phyloP scores from a whole-genome alignment of 192 early-diverging fungal species.

The Entomortierella lignicola region DNA sequence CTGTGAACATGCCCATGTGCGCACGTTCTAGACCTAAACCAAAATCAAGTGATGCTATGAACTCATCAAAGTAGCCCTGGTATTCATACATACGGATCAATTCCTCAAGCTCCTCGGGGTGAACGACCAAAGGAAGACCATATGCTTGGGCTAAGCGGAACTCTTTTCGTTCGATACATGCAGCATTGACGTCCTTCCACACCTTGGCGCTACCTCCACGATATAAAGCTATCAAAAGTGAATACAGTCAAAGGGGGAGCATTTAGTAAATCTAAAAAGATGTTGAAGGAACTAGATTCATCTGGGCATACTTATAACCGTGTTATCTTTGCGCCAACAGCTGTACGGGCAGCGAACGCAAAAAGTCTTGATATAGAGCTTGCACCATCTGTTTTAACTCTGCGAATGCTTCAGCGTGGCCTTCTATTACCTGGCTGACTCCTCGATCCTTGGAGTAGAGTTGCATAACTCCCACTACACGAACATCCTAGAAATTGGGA shows the following conservation, averaged over 20 bases:
- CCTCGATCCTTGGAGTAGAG: conserved; percentile 93
- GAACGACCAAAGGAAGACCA: conserved; percentile 94
- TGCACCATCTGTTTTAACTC: conserved; percentile 77
- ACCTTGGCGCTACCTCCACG: conserved; percentile 96
- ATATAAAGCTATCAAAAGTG: conserved; percentile 79
- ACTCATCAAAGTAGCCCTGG: conserved; percentile 91
- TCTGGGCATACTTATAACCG: too few relatives aligned
- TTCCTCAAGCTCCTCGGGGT: conserved; percentile 96
- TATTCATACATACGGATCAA: conserved; percentile 89
- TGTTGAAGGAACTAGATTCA: too few relatives aligned
- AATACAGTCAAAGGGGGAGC: too few relatives aligned
- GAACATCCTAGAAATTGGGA: conserved; percentile 65
- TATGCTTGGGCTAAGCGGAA: conserved; percentile 99
- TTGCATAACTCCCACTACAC: conserved; percentile 97
- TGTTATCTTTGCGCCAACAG: conserved; percentile 81
- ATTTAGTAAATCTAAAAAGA: too few relatives aligned
- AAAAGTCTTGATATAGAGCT: conserved; percentile 87
- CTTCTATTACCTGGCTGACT: conserved; percentile 95
- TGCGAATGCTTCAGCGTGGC: conserved; percentile 96
- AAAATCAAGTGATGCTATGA: conserved; percentile 90
- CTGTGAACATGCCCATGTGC: conserved; percentile 99
- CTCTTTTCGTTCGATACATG: conserved; percentile 95
- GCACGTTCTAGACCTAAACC: conserved; percentile 97
- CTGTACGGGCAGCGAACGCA: conserved; percentile 89
- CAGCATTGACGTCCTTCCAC: conserved; percentile 99